Evolutionary conservation across 257 asterid genomes (phyloP).

Genomic region (Lavandula angustifolia): DNA sequence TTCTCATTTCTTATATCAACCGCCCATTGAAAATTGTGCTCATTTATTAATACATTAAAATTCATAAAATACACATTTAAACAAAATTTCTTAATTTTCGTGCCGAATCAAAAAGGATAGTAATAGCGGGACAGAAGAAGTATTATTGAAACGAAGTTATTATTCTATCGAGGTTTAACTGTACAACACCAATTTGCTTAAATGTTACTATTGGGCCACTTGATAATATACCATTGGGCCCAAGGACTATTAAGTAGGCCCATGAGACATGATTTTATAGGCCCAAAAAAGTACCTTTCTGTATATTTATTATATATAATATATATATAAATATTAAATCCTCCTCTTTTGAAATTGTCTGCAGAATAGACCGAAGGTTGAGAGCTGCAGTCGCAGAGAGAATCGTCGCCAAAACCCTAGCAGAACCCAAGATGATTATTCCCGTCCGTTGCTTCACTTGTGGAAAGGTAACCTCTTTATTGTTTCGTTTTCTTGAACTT

Average conservation of each 20-base stretch:
- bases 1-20: too few species aligned
- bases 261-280: background rate
- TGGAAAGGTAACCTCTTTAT: constrained; percentile 22
- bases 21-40: too few species aligned
- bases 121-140: too few species aligned
- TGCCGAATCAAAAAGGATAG: too few species aligned
- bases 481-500: background rate
- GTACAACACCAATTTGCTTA: too few species aligned
- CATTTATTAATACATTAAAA: too few species aligned
- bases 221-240: too few species aligned
- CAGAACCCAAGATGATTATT: constrained; percentile 25
- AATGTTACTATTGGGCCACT: background rate
- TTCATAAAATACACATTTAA: too few species aligned
- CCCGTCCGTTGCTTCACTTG: constrained; percentile 37
- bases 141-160: too few species aligned
- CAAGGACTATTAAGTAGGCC: background rate
- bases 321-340: background rate
- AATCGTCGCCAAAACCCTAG: constrained; percentile 18
- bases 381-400: background rate
- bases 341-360: background rate
- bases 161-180: too few species aligned
- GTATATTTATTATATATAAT: too few species aligned
- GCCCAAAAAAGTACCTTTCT: background rate
- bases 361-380: background rate
- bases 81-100: too few species aligned